Base-by-base conservation (phyloP, 2,329 filamentous ascomycete genomes). In the Sporothrix globosa region DNA sequence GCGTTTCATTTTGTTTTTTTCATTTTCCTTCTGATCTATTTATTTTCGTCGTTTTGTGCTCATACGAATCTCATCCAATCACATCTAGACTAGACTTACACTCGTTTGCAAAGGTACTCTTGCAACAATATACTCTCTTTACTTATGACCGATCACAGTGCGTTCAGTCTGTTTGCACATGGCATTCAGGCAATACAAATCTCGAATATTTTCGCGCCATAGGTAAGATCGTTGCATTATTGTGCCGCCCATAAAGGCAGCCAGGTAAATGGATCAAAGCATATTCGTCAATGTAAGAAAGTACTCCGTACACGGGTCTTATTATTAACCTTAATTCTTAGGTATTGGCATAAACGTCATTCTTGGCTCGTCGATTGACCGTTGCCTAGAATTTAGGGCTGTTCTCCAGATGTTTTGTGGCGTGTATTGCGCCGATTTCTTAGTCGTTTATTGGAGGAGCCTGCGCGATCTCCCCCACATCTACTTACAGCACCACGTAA, bases 311-410 rank as follows among this genome's bases (percentile, higher is more conserved):
- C 34, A 34, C 34, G 6, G 34, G 6, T 9, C 34, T 34, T 34
- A 61, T 34, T 13, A 24, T 44, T 61, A 14, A 61, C 34, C 56
- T 61, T 61, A 60, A 24, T 61, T 44, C 14, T 17, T 24, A 61
- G 30, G 54, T n/a, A 58, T 58, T 30, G 30, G 6, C 9, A 39
- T 1, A 34, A 34, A 44, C 3, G 11, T 44, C 41, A 13, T 7
- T 1, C 41, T 44, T 44, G 11, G 14, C 41, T 11, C 30, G 27
- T 50, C 54, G 41, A 50, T 69, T 69, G 41, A 34, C 67, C 56
- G 67, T n/a, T 69, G 67, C 67, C 67, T 69, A 69, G 54, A 69
- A 69, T 61, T 69, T 61, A 50, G 67, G 60, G 41, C 41, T 17
- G 41, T 44, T 44, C 3, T 44, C 41, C n/a, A 2, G 34, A 34